Conservation (phyloP, 257 asterid species). For the Nyctanthes arbortristis region DNA sequence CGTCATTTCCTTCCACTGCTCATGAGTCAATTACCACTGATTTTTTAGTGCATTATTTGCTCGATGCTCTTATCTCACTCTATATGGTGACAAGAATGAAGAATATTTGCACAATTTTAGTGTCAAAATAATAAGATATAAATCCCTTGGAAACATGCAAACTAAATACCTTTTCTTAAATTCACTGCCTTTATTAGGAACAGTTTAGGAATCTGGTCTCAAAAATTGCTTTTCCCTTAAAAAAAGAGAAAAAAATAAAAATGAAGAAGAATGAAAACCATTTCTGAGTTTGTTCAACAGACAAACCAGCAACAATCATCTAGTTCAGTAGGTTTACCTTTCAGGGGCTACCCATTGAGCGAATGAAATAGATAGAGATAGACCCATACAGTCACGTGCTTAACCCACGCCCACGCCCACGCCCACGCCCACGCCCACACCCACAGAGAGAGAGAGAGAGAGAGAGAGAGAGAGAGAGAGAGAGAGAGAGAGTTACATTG, state of each 20-base stretch:
- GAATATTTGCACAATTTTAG: no score
- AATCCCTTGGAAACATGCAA: no score
- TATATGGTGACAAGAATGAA: no score
- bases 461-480: no score
- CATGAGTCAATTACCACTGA: neutral
- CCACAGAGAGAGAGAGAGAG: constrained; percentile 19
- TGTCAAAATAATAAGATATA: no score
- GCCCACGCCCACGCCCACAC: neutral
- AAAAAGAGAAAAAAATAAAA: neutral
- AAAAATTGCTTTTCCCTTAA: neutral
- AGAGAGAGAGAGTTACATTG: no score
- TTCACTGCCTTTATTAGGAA: no score
- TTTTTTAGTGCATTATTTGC: neutral
- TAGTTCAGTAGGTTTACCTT: neutral
- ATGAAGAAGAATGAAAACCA: neutral
- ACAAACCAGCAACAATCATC: neutral
- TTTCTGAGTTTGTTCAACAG: neutral
- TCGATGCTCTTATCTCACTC: neutral
- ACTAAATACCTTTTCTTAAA: no score
- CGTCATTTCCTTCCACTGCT: neutral
- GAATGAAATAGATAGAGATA: neutral
- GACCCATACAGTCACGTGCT: no score
- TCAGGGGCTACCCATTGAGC: neutral
- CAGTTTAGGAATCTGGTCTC: no score
- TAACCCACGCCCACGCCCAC: no score